Evolutionary conservation across 306 rosid genomes (phyloP), one percentile per base, ranked within the genome.

Genomic region (Sophora flavescens): DNA sequence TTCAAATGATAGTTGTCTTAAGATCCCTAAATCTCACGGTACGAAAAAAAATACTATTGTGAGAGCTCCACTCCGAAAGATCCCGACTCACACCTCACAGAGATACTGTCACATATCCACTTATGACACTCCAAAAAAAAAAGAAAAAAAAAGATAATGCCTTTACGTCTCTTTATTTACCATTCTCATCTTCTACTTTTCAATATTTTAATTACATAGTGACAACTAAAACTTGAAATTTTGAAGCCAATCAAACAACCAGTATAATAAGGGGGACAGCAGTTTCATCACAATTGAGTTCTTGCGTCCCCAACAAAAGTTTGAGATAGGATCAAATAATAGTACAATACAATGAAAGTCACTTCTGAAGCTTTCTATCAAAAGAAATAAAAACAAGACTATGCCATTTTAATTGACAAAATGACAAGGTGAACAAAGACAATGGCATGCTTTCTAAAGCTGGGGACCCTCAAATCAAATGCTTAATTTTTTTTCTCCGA

Each of bases 391-490:
- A 30, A 0, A 47, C 36, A 63, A 64, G 14, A 64, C 0, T 57
- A 68, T 22, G 62, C 39, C 38, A 61, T 60, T 61, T 78, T n/a
- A 38, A 2, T 70, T 63, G 76, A 42, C 22, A 65, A 77, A 66
- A 50, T 60, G 82, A 77, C 75, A 57, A 35, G 30, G 28, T 1
- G 11, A 13, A n/a, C 14, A 22, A 13, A 10, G 76, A 80, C 50
- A 74, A 67, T 41, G n/a, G 59, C 38, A 73, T 52, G 52, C 68
- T 61, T 62, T 60, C 16, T n/a, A n/a, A n/a, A 50, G 12, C 3
- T 60, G 42, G 78, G 64, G 83, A 44, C 69, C 75, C 15, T 53
- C 78, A 72, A n/a, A n/a, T n/a, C n/a, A n/a, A 59, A 72, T 66
- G 76, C 47, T 79, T 22, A 8, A 63, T 39, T 68, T 54, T 68